Base-by-base conservation (phyloP, 2,329 filamentous ascomycete species). In the Cyphellophora europaea region DNA sequence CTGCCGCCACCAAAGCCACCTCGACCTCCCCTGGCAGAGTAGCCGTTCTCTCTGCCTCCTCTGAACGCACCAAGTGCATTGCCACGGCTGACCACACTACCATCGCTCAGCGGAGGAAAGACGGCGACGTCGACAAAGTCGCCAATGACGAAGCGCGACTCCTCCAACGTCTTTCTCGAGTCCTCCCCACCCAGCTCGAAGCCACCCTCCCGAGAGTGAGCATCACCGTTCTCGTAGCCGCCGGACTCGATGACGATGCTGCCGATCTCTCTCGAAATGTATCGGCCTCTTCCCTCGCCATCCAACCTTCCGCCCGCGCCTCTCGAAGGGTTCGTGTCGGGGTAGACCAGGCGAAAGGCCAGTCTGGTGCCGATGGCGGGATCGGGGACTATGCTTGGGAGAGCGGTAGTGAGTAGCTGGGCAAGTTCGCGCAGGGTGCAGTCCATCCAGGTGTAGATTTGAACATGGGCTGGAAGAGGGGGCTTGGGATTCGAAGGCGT, bases 101-200 rank as follows among this genome's bases (percentile, higher is more conserved):
- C 87, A 54, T 89, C 81, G 19, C 74, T 64, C 16, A 82, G 62
- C 1, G 85, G 84, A 27, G 84, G 79, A 37, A 89, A 65, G 40
- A 94, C 78, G 4, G 85, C 83, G 55, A 84, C 89, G 38, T 81
- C 80, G 27, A 96, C 70, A 53, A 82, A 93, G 58, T 96, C 89
- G 1, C 89, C 89, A 43, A 91, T 81, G 8, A 94, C 81, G 51
- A 94, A 93, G 14, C 80, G 74, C 19, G 74, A 77, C 35, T 93
- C 84, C 23, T 69, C 69, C 19, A 96, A 61, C 6, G 83, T 88
- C 62, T 81, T 89, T 17, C 77, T 69, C 8, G 75, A 71, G 17
- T 84, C 78, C 5, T 72, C 72, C 19, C 67, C 67, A 35, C 73
- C 57, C 30, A 66, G 54, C 16, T 63, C 63, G 25, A 62, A 48